Evolutionary conservation across 345 rosid species (phyloP).

Genomic region (Syzygium jambos): DNA sequence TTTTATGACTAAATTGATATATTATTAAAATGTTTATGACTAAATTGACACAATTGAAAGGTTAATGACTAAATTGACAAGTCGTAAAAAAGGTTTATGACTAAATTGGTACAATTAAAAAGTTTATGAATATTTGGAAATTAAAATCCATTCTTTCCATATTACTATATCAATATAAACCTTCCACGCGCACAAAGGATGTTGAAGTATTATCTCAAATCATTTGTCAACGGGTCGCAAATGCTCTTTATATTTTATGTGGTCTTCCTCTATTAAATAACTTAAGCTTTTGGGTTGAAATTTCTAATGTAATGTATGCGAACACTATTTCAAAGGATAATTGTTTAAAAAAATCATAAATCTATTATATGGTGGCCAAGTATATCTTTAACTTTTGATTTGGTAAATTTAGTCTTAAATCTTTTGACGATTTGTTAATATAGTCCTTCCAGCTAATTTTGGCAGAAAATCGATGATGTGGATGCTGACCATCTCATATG

Average conservation of each 20-base stretch:
- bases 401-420: neutral
- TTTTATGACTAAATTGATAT: no score
- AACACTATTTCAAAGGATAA: neutral
- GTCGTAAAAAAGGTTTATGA: no score
- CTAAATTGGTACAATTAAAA: no score
- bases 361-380: neutral
- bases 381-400: neutral
- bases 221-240: no score
- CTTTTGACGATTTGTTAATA: neutral
- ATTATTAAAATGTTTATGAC: no score
- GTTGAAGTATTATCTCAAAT: no score
- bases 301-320: neutral
- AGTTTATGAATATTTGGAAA: neutral
- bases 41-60: no score
- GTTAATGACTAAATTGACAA: no score
- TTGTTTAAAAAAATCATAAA: accelerated
- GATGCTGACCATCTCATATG: accelerated
- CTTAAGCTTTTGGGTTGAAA: no score
- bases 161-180: neutral
- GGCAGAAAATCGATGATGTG: neutral
- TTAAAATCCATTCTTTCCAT: neutral
- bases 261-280: no score
- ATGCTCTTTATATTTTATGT: no score
- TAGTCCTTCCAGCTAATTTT: neutral
- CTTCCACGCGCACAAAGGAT: neutral